phyloP scores from a whole-genome alignment of 2,329 filamentous ascomycete genomes.

The Diplodia intermedia region DNA sequence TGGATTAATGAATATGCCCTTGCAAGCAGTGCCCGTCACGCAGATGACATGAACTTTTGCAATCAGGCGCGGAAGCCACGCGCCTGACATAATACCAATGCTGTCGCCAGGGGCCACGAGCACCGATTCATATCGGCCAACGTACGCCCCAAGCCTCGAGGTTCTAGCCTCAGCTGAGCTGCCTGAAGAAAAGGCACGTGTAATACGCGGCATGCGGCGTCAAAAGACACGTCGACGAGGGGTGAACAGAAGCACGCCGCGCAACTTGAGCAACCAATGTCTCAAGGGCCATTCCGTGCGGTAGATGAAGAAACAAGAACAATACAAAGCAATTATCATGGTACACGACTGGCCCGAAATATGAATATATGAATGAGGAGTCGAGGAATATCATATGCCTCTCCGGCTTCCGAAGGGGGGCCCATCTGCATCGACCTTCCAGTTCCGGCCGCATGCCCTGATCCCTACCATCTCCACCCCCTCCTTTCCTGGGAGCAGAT shows the following conservation, averaged over 20 bases:
- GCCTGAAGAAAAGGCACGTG: neutral
- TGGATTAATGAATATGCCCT: conserved; percentile 21
- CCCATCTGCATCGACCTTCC: neutral
- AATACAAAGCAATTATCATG: conserved; percentile 9
- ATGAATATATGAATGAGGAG: neutral
- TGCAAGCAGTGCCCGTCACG: neutral
- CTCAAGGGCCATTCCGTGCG: conserved; percentile 1
- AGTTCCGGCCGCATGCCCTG: neutral
- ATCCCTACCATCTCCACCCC: neutral
- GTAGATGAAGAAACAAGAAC: conserved; percentile 14
- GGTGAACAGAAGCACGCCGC: neutral
- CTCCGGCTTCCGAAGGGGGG: neutral
- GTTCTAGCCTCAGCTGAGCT: conserved; percentile 20
- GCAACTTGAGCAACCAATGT: neutral
- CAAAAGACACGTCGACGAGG: neutral
- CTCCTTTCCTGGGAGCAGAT: neutral
- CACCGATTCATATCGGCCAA: neutral
- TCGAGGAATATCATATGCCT: neutral
- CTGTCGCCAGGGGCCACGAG: neutral
- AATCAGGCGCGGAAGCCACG: neutral
- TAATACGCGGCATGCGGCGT: neutral
- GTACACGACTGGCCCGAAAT: neutral
- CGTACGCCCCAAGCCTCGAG: neutral
- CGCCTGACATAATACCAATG: neutral
- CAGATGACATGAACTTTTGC: neutral